phyloP scores from a whole-genome alignment of 2,329 filamentous ascomycete species.

The Sclerotinia trifoliorum region DNA sequence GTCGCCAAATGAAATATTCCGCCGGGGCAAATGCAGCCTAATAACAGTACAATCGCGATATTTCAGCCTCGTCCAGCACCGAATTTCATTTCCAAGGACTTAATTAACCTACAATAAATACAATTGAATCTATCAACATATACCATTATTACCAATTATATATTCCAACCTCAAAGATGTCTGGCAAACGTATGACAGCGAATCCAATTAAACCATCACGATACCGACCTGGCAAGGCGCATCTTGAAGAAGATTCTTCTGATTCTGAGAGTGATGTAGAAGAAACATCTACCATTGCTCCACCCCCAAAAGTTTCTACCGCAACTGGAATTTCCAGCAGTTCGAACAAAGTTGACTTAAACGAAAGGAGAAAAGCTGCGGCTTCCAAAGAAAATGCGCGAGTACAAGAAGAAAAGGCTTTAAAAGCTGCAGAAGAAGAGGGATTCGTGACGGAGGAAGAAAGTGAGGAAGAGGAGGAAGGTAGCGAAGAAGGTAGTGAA shows the following conservation, averaged over 20 bases:
- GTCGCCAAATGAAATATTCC: background rate
- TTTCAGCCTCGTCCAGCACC: conserved; percentile 30
- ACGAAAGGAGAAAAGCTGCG: conserved; percentile 47
- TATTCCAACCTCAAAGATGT: conserved; percentile 45
- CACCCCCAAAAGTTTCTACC: conserved; percentile 57
- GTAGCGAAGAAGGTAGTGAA: conserved; percentile 39
- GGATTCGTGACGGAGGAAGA: conserved; percentile 57
- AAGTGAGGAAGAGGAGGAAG: conserved; percentile 43
- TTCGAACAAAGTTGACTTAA: conserved; percentile 53
- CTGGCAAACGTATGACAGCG: conserved; percentile 87
- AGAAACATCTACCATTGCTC: conserved; percentile 45
- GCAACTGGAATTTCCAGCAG: conserved; percentile 57
- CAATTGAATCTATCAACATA: background rate
- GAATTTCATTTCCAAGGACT: background rate
- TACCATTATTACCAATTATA: background rate
- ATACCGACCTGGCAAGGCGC: conserved; percentile 80
- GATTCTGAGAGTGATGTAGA: conserved; percentile 52
- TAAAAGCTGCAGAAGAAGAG: conserved; percentile 51
- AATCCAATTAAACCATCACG: conserved; percentile 79
- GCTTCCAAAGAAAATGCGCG: conserved; percentile 50
- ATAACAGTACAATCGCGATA: background rate
- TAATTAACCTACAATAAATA: background rate
- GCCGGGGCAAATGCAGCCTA: conserved; percentile 9
- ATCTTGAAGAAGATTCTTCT: conserved; percentile 50
- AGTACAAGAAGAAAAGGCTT: conserved; percentile 46